Evolutionary conservation across 495 filamentous ascomycete genomes (phyloP).

Genomic region (Annulohypoxylon maeteangense): DNA sequence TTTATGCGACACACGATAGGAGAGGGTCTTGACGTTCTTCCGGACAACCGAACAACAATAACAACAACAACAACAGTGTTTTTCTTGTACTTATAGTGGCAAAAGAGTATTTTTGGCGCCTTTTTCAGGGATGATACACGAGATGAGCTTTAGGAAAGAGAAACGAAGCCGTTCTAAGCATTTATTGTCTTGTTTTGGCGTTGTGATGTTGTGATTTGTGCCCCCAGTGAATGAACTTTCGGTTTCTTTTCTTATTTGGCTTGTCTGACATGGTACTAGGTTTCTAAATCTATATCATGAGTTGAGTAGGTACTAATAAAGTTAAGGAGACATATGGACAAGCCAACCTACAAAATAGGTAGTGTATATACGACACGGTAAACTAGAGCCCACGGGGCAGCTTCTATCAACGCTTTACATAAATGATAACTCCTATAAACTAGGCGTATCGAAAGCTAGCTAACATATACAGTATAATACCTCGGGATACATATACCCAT

Average conservation of each 20-base stretch:
- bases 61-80: constrained; percentile 14
- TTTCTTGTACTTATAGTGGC: constrained; percentile 39
- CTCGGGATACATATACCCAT: neutral
- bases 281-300: no score
- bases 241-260: no score
- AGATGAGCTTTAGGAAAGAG: constrained; percentile 2
- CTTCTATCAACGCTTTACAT: no score
- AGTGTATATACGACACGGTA: no score
- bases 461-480: neutral
- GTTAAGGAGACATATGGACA: no score
- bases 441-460: neutral
- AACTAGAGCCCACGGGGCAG: no score
- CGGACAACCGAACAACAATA: constrained; percentile 9
- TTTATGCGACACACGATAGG: neutral
- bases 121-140: constrained; percentile 21
- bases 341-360: no score
- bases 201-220: neutral
- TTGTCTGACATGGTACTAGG: no score
- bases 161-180: constrained; percentile 1
- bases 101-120: constrained; percentile 3
- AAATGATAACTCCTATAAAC: no score
- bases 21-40: constrained; percentile 4
- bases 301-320: no score
- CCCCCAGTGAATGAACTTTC: neutral
- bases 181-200: neutral